Base-by-base conservation (phyloP, 2,329 filamentous ascomycete species). In the Ophiostoma sp. region DNA sequence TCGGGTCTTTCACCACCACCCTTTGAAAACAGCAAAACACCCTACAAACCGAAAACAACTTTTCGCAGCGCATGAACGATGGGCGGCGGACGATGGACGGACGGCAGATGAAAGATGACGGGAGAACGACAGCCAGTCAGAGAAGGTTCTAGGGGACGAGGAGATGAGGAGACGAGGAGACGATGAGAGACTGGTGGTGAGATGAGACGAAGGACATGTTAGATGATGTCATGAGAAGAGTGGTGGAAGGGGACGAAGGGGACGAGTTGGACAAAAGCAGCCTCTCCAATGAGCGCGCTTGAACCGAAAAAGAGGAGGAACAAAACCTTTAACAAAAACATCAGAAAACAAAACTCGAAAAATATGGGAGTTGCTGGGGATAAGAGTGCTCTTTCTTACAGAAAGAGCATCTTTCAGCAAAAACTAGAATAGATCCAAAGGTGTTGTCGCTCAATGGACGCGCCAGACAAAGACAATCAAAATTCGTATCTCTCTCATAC, bases 301-400 rank as follows among this genome's bases (percentile, higher is more conserved):
- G n/a, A n/a, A 36, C 3, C 7, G 55, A 59, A 66, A 63, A 33
- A 25, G 22, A 12, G 50, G 55, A 59, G 15, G 55, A 59, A 25
- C 17, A 66, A 6, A 4, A 25, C 11, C 33, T 36, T n/a, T n/a
- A n/a, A 66, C 61, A 66, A 66, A 66, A 66, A 66, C 36, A 66
- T 33, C 4, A 33, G 12, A 45, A 66, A 66, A 28, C n/a, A 42
- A 66, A 61, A 59, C 28, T 17, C 36, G 1, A 45, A 45, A 66
- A 66, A 31, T n/a, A 59, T 22, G 61, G 45, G 61, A 45, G n/a
- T 19, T 48, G 36, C 36, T 19, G 0, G 36, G 22, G n/a, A 45
- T 11, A 28, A 6, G 36, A 17, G 2, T 12, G 12, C 39, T 22
- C 31, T 61, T 11, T n/a, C n/a, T 19, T 48, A n/a, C 1, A 61